Percentiles rank a stretch among this genome's conserved stretches.
Evolutionary conservation across 768 basidiomycete species (phyloP).

Genomic region (Polyporus arcularius): DNA sequence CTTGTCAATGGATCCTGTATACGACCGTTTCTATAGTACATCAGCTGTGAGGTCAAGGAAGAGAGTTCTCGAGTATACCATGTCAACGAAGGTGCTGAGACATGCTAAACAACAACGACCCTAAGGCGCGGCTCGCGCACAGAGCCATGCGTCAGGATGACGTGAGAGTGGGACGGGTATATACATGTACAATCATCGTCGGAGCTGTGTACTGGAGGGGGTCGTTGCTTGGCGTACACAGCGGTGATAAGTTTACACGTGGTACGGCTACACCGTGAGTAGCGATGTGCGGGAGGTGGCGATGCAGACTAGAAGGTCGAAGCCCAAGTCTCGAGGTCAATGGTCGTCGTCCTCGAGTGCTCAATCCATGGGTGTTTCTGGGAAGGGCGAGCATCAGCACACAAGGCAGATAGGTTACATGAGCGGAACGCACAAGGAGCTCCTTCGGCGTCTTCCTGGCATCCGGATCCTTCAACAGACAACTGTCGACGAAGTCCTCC

Average conservation of each 20-base stretch:
- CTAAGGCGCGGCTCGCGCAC: slow-evolving; percentile 1
- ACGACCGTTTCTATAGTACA: slow-evolving; percentile 17
- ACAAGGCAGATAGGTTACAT: slow-evolving; percentile 7
- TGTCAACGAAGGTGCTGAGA: background rate
- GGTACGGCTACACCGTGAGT: slow-evolving; percentile 1
- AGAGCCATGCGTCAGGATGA: background rate
- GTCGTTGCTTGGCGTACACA: background rate
- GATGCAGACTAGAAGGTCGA: slow-evolving; percentile 57
- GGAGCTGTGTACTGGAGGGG: background rate
- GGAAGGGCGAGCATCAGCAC: background rate
- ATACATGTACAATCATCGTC: slow-evolving; percentile 14
- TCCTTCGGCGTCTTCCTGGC: slow-evolving; percentile 85
- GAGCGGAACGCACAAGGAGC: slow-evolving; percentile 58
- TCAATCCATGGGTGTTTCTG: slow-evolving; percentile 82
- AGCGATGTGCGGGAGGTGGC: slow-evolving; percentile 11
- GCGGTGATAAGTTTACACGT: slow-evolving; percentile 2
- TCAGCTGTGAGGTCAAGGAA: background rate
- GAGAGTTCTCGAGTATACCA: background rate
- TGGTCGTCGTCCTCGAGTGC: slow-evolving; percentile 53
- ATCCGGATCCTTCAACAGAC: slow-evolving; percentile 89
- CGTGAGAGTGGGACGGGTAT: slow-evolving; percentile 12
- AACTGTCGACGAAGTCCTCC: slow-evolving; percentile 86
- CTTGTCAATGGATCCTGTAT: slow-evolving; percentile 3
- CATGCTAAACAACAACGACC: slow-evolving; percentile 6
- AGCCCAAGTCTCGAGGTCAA: slow-evolving; percentile 83